These are phyloP conservation scores for Nematocida sp. DNA, from an alignment of 371 early-diverging fungal species.

Conservation along the genomic window DNA sequence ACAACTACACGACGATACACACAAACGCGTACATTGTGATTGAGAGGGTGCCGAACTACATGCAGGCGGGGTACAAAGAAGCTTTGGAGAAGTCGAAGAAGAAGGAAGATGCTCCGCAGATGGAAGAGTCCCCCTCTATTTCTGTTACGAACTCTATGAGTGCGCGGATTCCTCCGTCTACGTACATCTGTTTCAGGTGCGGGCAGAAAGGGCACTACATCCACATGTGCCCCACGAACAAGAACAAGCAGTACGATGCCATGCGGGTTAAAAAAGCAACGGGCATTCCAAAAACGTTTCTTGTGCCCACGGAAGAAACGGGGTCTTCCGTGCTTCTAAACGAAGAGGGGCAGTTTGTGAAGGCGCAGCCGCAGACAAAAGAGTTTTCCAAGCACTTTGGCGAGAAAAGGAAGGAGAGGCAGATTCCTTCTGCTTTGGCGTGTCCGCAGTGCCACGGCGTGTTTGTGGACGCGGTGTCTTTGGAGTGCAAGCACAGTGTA, in stretches of 20 bases:
- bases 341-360: conserved; percentile 59
- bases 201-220: conserved; percentile 66
- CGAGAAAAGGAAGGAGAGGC: conserved; percentile 4
- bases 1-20: conserved; percentile 60
- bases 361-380: conserved; percentile 62
- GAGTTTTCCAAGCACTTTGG: conserved; percentile 60
- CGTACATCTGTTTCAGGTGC: conserved; percentile 64
- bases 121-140: not conserved
- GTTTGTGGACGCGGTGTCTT: conserved; percentile 54
- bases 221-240: conserved; percentile 65
- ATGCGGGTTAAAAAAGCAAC: conserved; percentile 63
- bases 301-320: conserved; percentile 51
- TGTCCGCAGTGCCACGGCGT: conserved; percentile 60
- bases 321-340: conserved; percentile 57
- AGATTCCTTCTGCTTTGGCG: conserved; percentile 49
- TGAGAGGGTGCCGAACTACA: conserved; percentile 63
- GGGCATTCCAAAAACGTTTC: conserved; percentile 65
- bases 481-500: conserved; percentile 60
- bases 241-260: conserved; percentile 63
- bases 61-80: conserved; percentile 51
- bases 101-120: not conserved
- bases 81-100: conserved; percentile 54
- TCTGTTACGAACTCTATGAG: not conserved
- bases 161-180: conserved; percentile 55
- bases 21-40: conserved; percentile 62